Percentiles rank a stretch among this genome's conserved stretches.
Conservation (phyloP, 1,139 yeast species). For the Hanseniaspora sp. region DNA sequence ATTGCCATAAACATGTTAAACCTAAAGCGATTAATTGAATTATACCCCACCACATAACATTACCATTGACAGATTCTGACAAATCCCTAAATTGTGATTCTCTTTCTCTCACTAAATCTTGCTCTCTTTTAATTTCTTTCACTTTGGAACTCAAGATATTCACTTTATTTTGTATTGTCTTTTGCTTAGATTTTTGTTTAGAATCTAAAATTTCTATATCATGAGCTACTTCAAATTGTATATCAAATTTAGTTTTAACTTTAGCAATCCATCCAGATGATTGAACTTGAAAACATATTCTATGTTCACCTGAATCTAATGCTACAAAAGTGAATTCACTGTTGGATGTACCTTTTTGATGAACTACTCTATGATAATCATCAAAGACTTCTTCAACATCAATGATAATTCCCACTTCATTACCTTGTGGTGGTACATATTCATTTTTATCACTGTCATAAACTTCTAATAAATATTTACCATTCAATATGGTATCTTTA, state of each 20-base stretch:
- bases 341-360: conserved; percentile 47
- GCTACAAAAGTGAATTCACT: conserved; percentile 64
- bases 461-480: conserved; percentile 49
- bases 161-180: conserved; percentile 43
- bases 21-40: conserved; percentile 49
- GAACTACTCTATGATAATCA: conserved; percentile 54
- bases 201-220: conserved; percentile 44
- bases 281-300: conserved; percentile 57
- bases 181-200: conserved; percentile 39
- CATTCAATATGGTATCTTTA: conserved; percentile 48
- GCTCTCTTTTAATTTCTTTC: conserved; percentile 51
- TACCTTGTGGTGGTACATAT: conserved; percentile 36
- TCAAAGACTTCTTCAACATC: conserved; percentile 56
- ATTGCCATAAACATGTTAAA: conserved; percentile 56
- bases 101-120: conserved; percentile 54
- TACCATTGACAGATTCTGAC: conserved; percentile 53
- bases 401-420: conserved; percentile 37
- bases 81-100: conserved; percentile 59
- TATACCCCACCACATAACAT: conserved; percentile 55
- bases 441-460: conserved; percentile 36
- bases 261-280: conserved; percentile 48
- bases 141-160: conserved; percentile 45
- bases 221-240: conserved; percentile 42
- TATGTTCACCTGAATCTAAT: conserved; percentile 60
- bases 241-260: conserved; percentile 37